Conservation (phyloP, 129 eudicot species). For the sunflower (Helianthus annuus) region HanXRQr2.0-SUNRISE NC_035444.2:93367057-93367556, state of each 20-base stretch:
- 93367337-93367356: neutral
- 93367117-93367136: too few relatives aligned
- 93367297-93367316: neutral
- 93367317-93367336: neutral
- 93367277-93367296: neutral
- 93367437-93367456: slow-evolving; percentile 54
- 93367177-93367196: too few relatives aligned
- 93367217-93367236: too few relatives aligned
- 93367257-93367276: too few relatives aligned
- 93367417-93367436: slow-evolving; percentile 15
- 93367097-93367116: too few relatives aligned
- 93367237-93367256: too few relatives aligned
- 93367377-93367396: neutral
- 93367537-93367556: slow-evolving; percentile 46
- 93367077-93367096: too few relatives aligned
- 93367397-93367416: slow-evolving; percentile 19
- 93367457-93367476: slow-evolving; percentile 61
- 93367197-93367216: too few relatives aligned
- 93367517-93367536: slow-evolving; percentile 57
- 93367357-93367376: neutral
- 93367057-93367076: too few relatives aligned
- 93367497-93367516: slow-evolving; percentile 57
- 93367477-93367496: slow-evolving; percentile 63
- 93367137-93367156: too few relatives aligned
- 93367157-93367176: too few relatives aligned